A percentile compares a stretch with the other conserved stretches of the same genome.
Conservation (phyloP, 2,329 filamentous ascomycete species). For the Neopestalotiopsis sp. region DNA sequence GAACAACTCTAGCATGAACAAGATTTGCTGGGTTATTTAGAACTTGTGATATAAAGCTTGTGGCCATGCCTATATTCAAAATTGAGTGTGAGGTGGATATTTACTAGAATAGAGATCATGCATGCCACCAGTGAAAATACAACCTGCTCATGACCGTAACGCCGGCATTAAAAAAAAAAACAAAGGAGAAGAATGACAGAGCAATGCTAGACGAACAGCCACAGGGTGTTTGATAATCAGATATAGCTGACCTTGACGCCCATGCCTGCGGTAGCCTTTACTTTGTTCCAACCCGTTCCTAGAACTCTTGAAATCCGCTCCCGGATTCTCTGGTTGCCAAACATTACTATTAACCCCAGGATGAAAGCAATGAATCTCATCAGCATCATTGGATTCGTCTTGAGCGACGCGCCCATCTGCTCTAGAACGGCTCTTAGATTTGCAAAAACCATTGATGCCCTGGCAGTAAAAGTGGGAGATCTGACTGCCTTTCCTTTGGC, state of each 20-base stretch:
- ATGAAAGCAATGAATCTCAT: slow-evolving; percentile 77
- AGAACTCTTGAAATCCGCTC: slow-evolving; percentile 75
- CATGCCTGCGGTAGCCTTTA: slow-evolving; percentile 88
- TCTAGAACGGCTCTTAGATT: slow-evolving; percentile 59
- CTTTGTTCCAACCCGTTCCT: slow-evolving; percentile 77
- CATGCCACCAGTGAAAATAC: neutral
- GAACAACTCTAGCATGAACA: neutral
- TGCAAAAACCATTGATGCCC: slow-evolving; percentile 57
- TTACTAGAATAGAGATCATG: slow-evolving; percentile 22
- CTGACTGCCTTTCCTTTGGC: slow-evolving; percentile 31
- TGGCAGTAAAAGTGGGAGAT: slow-evolving; percentile 47
- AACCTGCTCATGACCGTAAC: neutral
- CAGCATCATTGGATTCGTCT: slow-evolving; percentile 62
- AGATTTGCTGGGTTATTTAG: neutral
- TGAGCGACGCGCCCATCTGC: slow-evolving; percentile 55
- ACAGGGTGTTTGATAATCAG: slow-evolving; percentile 47
- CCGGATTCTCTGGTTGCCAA: slow-evolving; percentile 77
- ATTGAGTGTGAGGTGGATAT: neutral
- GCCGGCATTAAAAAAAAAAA: neutral
- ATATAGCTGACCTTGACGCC: slow-evolving; percentile 98
- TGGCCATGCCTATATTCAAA: neutral
- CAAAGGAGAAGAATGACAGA: neutral
- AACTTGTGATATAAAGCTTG: too few species aligned
- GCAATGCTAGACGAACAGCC: slow-evolving; percentile 21
- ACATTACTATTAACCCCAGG: slow-evolving; percentile 75